Conservation (phyloP, 306 rosid species). For the Hylodesmum podocarpum region DNA sequence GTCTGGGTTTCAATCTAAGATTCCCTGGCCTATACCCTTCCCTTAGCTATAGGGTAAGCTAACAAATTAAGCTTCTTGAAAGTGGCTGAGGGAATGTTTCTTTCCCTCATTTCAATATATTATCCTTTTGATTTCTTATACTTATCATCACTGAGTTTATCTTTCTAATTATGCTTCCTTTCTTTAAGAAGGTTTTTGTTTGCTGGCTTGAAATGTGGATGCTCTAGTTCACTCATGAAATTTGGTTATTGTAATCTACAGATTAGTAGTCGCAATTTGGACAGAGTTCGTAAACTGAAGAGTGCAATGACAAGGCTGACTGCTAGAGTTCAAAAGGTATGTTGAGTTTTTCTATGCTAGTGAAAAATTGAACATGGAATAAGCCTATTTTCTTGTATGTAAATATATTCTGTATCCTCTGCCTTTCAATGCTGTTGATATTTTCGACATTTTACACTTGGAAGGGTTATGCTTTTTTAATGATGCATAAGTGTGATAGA, state of each 20-base stretch:
- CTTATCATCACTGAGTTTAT: conserved; percentile 5
- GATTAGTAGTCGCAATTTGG: conserved; percentile 97
- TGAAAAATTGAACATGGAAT: not conserved
- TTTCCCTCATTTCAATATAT: not conserved
- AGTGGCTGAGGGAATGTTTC: not conserved
- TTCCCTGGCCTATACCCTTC: not conserved
- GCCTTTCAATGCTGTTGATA: conserved; percentile 8
- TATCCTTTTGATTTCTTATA: not conserved
- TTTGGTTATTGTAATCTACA: conserved; percentile 35
- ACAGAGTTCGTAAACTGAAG: conserved; percentile 92
- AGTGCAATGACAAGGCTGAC: conserved; percentile 99
- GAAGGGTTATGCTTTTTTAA: not conserved
- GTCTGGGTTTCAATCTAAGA: conserved; percentile 1
- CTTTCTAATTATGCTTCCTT: conserved; percentile 1
- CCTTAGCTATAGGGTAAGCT: not conserved
- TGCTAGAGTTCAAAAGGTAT: conserved; percentile 96
- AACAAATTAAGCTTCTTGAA: conserved; percentile 10
- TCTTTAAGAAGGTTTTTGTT: not conserved
- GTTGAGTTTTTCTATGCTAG: not conserved
- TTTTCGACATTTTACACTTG: not conserved
- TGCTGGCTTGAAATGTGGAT: not conserved
- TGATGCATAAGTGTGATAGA: too few species aligned
- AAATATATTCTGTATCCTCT: conserved; percentile 2
- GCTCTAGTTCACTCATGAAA: conserved; percentile 7
- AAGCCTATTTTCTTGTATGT: not conserved